Percentiles rank a stretch among this genome's conserved stretches.
These are phyloP conservation scores for Sphaceloma murrayae DNA, from an alignment of 2,329 filamentous ascomycete genomes.

Conservation along the genomic window DNA sequence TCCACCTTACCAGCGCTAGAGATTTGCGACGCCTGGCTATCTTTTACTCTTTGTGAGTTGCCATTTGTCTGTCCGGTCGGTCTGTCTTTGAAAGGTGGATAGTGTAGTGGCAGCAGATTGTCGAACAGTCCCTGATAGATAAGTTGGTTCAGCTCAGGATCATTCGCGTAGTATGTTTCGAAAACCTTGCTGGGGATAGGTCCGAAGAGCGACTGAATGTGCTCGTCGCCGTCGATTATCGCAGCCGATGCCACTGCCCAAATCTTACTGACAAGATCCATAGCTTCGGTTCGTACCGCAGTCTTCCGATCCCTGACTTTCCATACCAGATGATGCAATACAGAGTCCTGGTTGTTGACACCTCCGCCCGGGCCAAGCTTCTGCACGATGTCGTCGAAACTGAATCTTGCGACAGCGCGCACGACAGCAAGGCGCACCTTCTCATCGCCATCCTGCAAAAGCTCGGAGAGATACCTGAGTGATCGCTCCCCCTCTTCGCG, in stretches of 20 bases:
- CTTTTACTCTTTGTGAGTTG: conserved; percentile 52
- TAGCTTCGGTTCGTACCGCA: conserved; percentile 73
- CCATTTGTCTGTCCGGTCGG: conserved; percentile 35
- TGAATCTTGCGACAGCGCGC: conserved; percentile 70
- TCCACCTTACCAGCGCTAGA: conserved; percentile 42
- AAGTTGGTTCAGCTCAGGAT: conserved; percentile 72
- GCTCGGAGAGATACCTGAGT: conserved; percentile 60
- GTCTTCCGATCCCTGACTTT: conserved; percentile 79
- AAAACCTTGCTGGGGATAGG: conserved; percentile 78
- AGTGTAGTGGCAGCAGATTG: conserved; percentile 78
- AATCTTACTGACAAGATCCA: conserved; percentile 71
- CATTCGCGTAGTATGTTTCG: conserved; percentile 82
- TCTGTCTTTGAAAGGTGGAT: conserved; percentile 57
- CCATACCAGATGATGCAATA: conserved; percentile 74
- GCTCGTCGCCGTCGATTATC: conserved; percentile 71
- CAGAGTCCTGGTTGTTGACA: conserved; percentile 63
- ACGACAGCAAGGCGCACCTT: conserved; percentile 85
- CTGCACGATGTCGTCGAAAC: conserved; percentile 67
- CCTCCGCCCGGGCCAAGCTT: conserved; percentile 72
- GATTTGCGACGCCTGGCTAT: conserved; percentile 42
- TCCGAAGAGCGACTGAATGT: conserved; percentile 62
- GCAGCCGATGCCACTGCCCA: conserved; percentile 93
- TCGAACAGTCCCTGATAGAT: conserved; percentile 81
- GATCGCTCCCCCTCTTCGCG: conserved; percentile 70
- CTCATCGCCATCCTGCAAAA: conserved; percentile 81